Evolutionary conservation across 345 rosid genomes (phyloP).

Genomic region (Eucalyptus microcorys): DNA sequence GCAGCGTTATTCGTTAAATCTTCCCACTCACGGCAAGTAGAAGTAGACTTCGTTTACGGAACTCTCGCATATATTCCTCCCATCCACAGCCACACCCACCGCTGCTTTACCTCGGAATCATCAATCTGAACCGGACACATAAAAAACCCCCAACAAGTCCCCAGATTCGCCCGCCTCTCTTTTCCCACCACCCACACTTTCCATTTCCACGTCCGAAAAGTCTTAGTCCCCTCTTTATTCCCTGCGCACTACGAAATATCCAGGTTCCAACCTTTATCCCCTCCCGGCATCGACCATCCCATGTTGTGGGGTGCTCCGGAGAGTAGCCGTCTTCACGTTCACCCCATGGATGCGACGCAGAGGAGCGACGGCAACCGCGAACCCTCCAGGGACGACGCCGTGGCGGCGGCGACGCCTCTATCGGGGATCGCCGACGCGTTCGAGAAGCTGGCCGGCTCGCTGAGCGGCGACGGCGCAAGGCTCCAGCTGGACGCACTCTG

Average conservation of each 20-base stretch:
- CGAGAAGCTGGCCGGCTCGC: slow-evolving; percentile 47
- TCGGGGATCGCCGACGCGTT: slow-evolving; percentile 48
- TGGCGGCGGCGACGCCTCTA: slow-evolving; percentile 13
- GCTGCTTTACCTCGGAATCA: neutral
- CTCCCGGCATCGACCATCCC: too few relatives aligned
- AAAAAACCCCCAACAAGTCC: neutral
- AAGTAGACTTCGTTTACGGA: neutral
- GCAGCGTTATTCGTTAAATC: neutral
- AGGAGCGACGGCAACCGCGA: slow-evolving; percentile 7
- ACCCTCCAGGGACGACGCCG: neutral
- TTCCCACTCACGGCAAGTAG: neutral
- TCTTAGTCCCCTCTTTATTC: neutral
- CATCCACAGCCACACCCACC: too few relatives aligned
- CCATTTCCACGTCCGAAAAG: neutral
- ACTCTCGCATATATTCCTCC: neutral
- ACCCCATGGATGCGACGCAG: neutral
- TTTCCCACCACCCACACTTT: neutral
- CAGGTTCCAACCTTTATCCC: neutral
- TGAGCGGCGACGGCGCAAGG: neutral
- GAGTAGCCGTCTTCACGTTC: neutral
- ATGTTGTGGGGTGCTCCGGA: neutral
- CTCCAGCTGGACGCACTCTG: slow-evolving; percentile 14
- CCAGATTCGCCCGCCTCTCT: neutral
- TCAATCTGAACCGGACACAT: too few relatives aligned
- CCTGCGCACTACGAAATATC: neutral